These are phyloP conservation scores for Metschnikowia peoriensis DNA, from an alignment of 805 yeast genomes.

Conservation along the genomic window DNA sequence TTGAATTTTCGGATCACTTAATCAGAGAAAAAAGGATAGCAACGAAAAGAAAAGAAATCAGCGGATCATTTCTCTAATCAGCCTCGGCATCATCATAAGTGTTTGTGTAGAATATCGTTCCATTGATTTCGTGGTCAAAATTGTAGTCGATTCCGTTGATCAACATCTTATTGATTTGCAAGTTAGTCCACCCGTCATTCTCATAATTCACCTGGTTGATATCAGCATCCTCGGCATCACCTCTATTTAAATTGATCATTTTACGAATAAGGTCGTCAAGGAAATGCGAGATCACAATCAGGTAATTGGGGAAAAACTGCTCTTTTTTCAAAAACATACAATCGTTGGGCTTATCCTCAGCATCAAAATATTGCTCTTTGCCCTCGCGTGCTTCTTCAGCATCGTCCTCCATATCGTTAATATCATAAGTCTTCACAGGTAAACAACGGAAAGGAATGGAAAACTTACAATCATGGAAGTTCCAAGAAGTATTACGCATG, in stretches of 20 bases:
- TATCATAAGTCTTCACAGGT: slow-evolving; percentile 31
- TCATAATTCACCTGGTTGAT: slow-evolving; percentile 25
- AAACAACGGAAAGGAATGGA: slow-evolving; percentile 35
- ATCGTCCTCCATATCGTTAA: slow-evolving; percentile 36
- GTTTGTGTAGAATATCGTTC: slow-evolving; percentile 36
- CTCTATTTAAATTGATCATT: slow-evolving; percentile 36
- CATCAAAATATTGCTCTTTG: slow-evolving; percentile 22
- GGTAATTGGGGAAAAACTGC: slow-evolving; percentile 17
- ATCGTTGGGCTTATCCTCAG: slow-evolving; percentile 17
- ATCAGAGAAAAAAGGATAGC: too few species aligned
- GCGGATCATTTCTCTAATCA: neutral
- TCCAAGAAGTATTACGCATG: slow-evolving; percentile 28
- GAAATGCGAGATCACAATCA: slow-evolving; percentile 32
- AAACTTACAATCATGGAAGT: slow-evolving; percentile 28
- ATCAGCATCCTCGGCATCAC: slow-evolving; percentile 39
- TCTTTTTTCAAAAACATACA: slow-evolving; percentile 15
- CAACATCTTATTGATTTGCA: slow-evolving; percentile 25
- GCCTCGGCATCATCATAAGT: slow-evolving; percentile 20
- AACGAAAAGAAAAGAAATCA: too few species aligned
- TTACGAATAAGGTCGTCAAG: slow-evolving; percentile 32
- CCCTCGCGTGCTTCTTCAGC: slow-evolving; percentile 15
- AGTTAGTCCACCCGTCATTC: slow-evolving; percentile 36
- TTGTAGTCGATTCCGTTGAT: slow-evolving; percentile 35
- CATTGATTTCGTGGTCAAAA: slow-evolving; percentile 38
- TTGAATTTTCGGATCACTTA: too few species aligned